A percentile compares a stretch with the other conserved stretches of the same genome.
Evolutionary conservation across 2,329 filamentous ascomycete species (phyloP).

Genomic region (Allantophomopsis lycopodina): DNA sequence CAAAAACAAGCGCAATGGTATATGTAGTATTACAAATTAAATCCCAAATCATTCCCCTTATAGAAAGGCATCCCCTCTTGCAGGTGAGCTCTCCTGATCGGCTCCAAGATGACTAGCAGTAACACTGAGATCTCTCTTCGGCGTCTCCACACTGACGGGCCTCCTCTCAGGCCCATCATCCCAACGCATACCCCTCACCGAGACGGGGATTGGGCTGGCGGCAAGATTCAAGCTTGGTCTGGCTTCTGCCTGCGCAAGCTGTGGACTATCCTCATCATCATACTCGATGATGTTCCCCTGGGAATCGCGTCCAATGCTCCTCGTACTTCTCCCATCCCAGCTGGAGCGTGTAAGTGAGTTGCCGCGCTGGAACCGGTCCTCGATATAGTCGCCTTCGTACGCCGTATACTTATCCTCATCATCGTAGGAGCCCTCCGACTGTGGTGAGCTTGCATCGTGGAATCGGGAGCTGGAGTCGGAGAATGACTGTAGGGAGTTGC

Average conservation of each 20-base stretch:
- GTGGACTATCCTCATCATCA: neutral
- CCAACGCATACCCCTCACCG: neutral
- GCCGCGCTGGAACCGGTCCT: conserved; percentile 1
- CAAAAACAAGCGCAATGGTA: neutral
- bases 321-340: neutral
- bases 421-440: conserved; percentile 3
- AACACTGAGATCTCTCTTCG: too few species aligned
- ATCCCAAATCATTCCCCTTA: neutral
- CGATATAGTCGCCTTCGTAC: neutral
- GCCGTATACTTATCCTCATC: neutral
- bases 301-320: neutral
- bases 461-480: conserved; percentile 11
- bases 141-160: neutral
- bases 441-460: conserved; percentile 10
- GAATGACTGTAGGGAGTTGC: conserved; percentile 6
- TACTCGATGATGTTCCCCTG: neutral
- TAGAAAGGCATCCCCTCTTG: neutral
- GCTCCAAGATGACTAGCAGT: neutral
- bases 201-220: neutral
- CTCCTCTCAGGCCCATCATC: neutral
- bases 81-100: neutral
- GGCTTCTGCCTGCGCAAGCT: neutral
- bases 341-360: neutral
- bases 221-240: neutral
- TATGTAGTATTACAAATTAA: neutral